Evolutionary conservation across 2,329 filamentous ascomycete genomes (phyloP).

Genomic region (Epichloe gansuensis): DNA sequence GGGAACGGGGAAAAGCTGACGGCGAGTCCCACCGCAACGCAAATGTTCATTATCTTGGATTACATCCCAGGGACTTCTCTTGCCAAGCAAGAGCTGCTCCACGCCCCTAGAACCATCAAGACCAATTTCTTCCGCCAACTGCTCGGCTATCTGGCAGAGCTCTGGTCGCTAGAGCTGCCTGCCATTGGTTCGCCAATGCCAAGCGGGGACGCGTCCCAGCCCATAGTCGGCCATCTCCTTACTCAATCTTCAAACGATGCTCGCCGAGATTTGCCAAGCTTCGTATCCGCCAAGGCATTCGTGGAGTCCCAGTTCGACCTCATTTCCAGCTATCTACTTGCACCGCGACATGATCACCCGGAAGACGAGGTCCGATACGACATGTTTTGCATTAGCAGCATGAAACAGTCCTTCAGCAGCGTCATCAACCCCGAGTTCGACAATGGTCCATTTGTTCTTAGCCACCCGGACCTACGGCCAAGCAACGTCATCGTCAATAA

Average conservation of each 20-base stretch:
- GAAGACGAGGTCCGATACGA: slow-evolving; percentile 3
- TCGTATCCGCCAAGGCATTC: slow-evolving; percentile 2
- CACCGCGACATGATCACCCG: slow-evolving; percentile 7
- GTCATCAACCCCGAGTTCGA: no score
- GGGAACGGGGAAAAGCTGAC: slow-evolving; percentile 8
- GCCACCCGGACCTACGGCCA: no score
- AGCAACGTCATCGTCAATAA: no score
- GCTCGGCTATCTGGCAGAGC: no score
- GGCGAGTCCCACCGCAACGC: not conserved
- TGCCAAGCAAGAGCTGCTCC: no score
- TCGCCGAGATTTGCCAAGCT: slow-evolving; percentile 2
- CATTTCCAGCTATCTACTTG: slow-evolving; percentile 2
- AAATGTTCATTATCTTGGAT: slow-evolving; percentile 1
- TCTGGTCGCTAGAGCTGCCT: not conserved
- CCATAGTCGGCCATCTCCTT: not conserved
- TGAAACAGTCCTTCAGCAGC: not conserved
- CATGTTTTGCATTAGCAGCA: slow-evolving; percentile 1
- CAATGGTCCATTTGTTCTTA: no score
- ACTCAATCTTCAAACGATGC: slow-evolving; percentile 3
- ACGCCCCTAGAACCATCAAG: no score
- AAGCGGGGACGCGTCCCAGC: not conserved
- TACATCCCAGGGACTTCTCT: not conserved
- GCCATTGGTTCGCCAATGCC: not conserved
- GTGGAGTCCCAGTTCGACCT: slow-evolving; percentile 2
- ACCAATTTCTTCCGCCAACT: no score